Percentiles rank a stretch among this genome's conserved stretches.
These are phyloP conservation scores for Sclerospora graminicola DNA, from an alignment of 352 stramenopile genomes.

Conservation along the genomic window DNA sequence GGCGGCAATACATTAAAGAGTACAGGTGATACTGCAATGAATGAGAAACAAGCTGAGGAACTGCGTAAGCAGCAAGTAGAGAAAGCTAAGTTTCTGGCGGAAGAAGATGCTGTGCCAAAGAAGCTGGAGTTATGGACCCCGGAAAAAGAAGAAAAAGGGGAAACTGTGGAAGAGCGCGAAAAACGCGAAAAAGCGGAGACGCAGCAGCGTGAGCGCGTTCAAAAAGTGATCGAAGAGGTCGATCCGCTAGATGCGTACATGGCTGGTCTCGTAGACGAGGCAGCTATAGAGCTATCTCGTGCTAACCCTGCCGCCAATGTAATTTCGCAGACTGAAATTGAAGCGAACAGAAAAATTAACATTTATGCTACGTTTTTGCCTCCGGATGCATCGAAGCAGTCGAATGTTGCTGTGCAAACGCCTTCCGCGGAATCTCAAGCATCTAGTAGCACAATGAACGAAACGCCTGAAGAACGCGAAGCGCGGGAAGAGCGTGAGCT, in stretches of 20 bases:
- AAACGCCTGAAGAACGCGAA: constrained; percentile 60
- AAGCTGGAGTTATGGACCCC: constrained; percentile 47
- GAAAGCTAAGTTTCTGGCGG: constrained; percentile 48
- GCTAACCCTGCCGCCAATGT: constrained; percentile 63
- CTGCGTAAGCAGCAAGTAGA: constrained; percentile 52
- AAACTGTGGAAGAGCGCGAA: constrained; percentile 37
- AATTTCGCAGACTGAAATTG: constrained; percentile 79
- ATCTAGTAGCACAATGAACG: constrained; percentile 5
- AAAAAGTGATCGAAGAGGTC: constrained; percentile 70
- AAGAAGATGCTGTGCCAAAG: constrained; percentile 61
- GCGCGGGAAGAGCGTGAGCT: constrained; percentile 71
- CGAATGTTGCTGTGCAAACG: neutral
- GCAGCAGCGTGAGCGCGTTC: constrained; percentile 42
- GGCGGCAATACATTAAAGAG: constrained; percentile 8
- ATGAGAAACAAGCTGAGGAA: constrained; percentile 33
- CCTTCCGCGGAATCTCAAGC: constrained; percentile 1
- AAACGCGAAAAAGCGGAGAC: constrained; percentile 38
- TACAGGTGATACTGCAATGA: constrained; percentile 18
- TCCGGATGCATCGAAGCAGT: constrained; percentile 15
- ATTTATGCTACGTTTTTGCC: constrained; percentile 83
- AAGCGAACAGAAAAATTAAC: constrained; percentile 64
- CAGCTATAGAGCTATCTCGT: constrained; percentile 62
- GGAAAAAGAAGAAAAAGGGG: constrained; percentile 56
- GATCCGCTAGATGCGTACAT: constrained; percentile 83
- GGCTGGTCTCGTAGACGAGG: constrained; percentile 71